Evolutionary conservation across 2,329 filamentous ascomycete species (phyloP).

Genomic region (Ceratocystis papillata): DNA sequence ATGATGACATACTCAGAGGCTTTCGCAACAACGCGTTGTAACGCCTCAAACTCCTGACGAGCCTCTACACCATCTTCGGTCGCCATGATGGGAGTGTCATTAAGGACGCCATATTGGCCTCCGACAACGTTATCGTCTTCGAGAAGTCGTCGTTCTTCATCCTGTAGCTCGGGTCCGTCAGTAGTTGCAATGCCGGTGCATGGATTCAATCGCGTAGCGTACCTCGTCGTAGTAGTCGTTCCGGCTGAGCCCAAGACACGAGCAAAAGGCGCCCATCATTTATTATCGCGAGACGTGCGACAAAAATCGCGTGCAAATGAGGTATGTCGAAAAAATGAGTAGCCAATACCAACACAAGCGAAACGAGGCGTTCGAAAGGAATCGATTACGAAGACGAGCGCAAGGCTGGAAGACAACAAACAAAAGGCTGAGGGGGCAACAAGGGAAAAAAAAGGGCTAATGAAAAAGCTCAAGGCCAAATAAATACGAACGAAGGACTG

Average conservation of each 20-base stretch:
- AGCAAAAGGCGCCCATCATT: constrained; percentile 23
- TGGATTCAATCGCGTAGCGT: neutral
- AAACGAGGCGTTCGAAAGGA: neutral
- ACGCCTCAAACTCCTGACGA: constrained; percentile 52
- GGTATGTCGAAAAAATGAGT: neutral
- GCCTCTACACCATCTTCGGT: constrained; percentile 52
- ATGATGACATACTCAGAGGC: constrained; percentile 47
- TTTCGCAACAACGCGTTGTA: constrained; percentile 52
- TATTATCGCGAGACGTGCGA: neutral
- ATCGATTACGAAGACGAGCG: too few relatives aligned
- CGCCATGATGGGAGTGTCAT: constrained; percentile 42
- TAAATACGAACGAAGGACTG: too few relatives aligned
- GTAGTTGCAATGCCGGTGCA: neutral
- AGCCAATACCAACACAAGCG: neutral
- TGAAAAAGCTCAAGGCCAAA: too few relatives aligned
- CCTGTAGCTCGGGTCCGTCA: constrained; percentile 31
- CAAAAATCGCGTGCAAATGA: neutral
- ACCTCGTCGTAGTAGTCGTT: constrained; percentile 20
- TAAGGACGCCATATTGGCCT: constrained; percentile 53
- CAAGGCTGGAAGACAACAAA: too few relatives aligned
- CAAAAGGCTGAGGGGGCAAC: too few relatives aligned
- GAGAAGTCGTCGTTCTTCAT: constrained; percentile 48
- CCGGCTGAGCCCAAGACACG: constrained; percentile 20
- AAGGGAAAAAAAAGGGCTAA: too few relatives aligned
- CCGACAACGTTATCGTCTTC: constrained; percentile 50